A percentile compares a stretch with the other conserved stretches of the same genome.
phyloP scores from a whole-genome alignment of 495 filamentous ascomycete genomes.

The Penicillium turbatum region DNA sequence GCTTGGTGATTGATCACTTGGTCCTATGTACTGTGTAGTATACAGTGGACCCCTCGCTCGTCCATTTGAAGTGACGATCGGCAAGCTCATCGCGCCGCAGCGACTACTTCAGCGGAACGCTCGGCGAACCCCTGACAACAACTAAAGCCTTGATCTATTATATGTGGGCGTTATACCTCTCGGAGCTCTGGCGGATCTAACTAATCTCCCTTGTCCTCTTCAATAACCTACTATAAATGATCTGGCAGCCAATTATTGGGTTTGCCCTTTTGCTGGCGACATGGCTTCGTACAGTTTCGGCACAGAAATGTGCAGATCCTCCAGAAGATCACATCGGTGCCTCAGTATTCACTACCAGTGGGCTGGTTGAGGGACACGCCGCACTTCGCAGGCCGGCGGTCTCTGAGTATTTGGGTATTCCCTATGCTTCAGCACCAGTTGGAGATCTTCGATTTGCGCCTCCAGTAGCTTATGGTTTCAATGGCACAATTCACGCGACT shows the following conservation, averaged over 20 bases:
- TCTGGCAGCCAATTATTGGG: neutral
- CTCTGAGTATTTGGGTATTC: conserved; percentile 49
- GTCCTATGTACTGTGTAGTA: neutral
- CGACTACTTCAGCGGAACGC: neutral
- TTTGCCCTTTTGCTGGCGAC: neutral
- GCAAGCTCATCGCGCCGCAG: neutral
- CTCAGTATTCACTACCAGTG: conserved; percentile 24
- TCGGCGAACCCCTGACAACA: neutral
- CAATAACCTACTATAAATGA: neutral
- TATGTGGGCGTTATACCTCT: neutral
- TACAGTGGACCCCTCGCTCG: neutral
- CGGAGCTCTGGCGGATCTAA: too few relatives aligned
- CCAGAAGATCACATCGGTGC: conserved; percentile 2
- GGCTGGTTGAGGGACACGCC: conserved; percentile 44
- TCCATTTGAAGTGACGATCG: neutral
- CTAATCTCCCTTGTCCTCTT: neutral
- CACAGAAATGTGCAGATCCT: neutral
- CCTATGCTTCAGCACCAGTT: conserved; percentile 44
- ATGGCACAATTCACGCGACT: neutral
- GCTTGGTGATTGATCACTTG: neutral
- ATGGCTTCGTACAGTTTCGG: neutral
- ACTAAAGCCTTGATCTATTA: neutral
- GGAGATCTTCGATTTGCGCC: conserved; percentile 45
- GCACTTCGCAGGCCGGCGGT: conserved; percentile 35
- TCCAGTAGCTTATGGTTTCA: conserved; percentile 15